Base-by-base conservation (phyloP, 768 basidiomycete species). In the Suillus clintonianus region DNA sequence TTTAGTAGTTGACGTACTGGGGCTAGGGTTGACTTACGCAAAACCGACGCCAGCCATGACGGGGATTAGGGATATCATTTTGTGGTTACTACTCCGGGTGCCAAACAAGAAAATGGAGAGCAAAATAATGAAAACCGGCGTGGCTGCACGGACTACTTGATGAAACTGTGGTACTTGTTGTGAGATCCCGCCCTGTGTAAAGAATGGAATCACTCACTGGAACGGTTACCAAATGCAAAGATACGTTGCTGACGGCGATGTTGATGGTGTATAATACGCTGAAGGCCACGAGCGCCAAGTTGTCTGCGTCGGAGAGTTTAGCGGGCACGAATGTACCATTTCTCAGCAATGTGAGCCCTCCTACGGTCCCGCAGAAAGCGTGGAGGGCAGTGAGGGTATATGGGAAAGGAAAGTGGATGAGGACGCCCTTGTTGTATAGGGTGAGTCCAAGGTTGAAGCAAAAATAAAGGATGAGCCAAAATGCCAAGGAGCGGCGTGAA, bases 351-450 rank as follows among this genome's bases (percentile, higher is more conserved):
- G 89, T 62, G 64, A 83, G 83, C n/a, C 91, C 91, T 14, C 97
- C 97, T 19, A 92, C 76, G 30, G 89, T 85, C 0, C 95, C 94
- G 66, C 89, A 92, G 14, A 98, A 80, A 4, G 97, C 90, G 72
- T 99, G 97, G 5, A 97, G 69, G 6, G 95, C 95, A 2, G 97
- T 98, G 27, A 99, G 84, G 2, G 94, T 92, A 81, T 98, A 99
- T 3, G 97, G 96, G 70, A 94, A 99, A 0, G 97, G 97, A 72
- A 99, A 99, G 62, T 85, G 86, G 60, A 92, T 89, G 65, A 99
- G 87, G 19, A 99, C 89, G 42, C 86, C 83, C 77, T 99, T 99
- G 85, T 99, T 99, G 78, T 94, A 97, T 50, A 99, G 80, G 9
- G 97, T 99, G 67, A 99, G 85, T 13, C 86, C 85, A 34, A 99